Base-by-base conservation (phyloP, 768 basidiomycete genomes). In the Amanita fuliginea region DNA sequence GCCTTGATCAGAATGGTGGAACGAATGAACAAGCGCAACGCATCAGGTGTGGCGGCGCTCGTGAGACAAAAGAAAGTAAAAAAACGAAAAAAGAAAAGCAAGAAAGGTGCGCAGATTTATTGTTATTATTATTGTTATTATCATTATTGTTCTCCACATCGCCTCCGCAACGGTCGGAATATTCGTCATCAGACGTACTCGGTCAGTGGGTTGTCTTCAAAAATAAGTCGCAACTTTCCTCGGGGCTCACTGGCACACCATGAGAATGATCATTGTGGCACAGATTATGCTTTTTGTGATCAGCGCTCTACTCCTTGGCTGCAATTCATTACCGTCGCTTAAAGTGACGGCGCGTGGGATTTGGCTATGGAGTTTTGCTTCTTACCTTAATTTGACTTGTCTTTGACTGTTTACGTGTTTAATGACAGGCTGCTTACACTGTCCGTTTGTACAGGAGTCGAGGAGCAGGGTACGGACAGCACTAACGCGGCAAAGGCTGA, bases 1-100 rank as follows among this genome's bases (percentile, higher is more conserved):
- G 83, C 83, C 2, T 68, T 99, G n/a, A 66, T 98, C 47, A 73
- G 77, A 47, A 86, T 95, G 86, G 67, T 99, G 44, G 95, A 99
- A 66, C 80, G 76, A 53, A 95, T 88, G 78, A 78, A 81, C 3
- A 90, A 88, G 63, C 73, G 67, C 53, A 78, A 77, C 48, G 75
- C 76, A 13, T 75, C 77, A 53, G 83, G 80, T 56, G 41, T 43
- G 21, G 30, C 40, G 33, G 80, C 87, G 65, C 88, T 88, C 60
- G 86, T 95, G 42, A 74, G 83, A 62, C 78, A 81, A 64, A 81
- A 71, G 57, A 74, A 68, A 52, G 74, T 72, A 35, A 50, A 42
- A 32, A 50, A 50, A 40, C 75, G 73, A 60, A 74, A 71, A 64
- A 76, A 73, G 64, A 71, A 66, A 54, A 73, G 67, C 58, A 62